Evolutionary conservation across 371 early-diverging fungal genomes (phyloP), one percentile per base, ranked within the genome.

Genomic region (Funneliformis caledonium): DNA sequence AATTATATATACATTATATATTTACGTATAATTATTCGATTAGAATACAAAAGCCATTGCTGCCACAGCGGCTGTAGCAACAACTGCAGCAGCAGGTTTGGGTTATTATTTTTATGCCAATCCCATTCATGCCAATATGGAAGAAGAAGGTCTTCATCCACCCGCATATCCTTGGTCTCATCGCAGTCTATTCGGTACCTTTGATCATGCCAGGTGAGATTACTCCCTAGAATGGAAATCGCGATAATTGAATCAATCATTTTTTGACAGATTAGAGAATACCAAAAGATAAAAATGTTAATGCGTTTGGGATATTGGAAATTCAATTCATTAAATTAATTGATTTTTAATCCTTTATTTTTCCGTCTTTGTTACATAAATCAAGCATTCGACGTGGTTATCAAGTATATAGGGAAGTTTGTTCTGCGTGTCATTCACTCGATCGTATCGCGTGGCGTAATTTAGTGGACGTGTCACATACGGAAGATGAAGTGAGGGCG

Each of bases 361-460:
- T 64, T 31, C n/a, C 10, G 33, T 10, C 33, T 61, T 50, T 14
- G 73, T 31, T 19, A 31, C 6, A 64, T 50, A 12, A 52, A 22
- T 64, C 0, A 84, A 96, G 96, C 84, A 93, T 98, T 74, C 97
- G 98, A 84, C 97, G 98, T 88, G 99, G 98, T 81, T 98, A 95
- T 90, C 98, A 97, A 86, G 99, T 98, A 45, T 98, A 97, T 92
- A 95, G 94, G 89, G 99, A 98, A 85, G 95, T 98, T 76, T 98
- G 99, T 88, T 90, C 98, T 73, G 95, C 97, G 64, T 98, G 99
- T 90, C 99, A 98, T 89, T 97, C 97, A 47, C 91, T 98, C 82
- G 94, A 97, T 75, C 94, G 94, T 81, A 91, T 98, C 81, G 91
- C 95, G 83, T 98, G 93, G 93, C 95, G 98, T 86, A 96, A 97